Base-by-base conservation (phyloP, 169 alveolate genomes). In the Hepatocystis sp. region DNA sequence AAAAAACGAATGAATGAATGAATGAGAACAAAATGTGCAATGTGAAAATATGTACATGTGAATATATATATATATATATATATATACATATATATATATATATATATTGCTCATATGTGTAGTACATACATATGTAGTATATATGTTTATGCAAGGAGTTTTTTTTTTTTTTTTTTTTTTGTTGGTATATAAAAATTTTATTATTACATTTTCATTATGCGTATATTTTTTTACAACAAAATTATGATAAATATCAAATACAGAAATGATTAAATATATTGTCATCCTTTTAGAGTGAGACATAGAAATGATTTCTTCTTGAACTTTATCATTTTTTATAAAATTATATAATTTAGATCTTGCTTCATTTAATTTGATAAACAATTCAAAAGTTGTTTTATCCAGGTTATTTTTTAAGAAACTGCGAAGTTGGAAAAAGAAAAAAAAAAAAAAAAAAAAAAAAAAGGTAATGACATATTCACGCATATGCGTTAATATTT, bases 251-350 rank as follows among this genome's bases (percentile, higher is more conserved):
- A 71, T 71, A 28, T 71, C 86, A 64, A 63, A 56, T 11, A 76
- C 25, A 8, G 86, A 58, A 46, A 71, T 36, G 28, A 71, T 71
- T 21, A 65, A 40, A 30, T 71, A 71, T 17, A 71, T 71, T 23
- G 86, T 71, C 86, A 71, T 71, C 51, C 86, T 47, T 36, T 71
- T 71, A n/a, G 86, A 71, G 30, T 71, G 86, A 13, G 86, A 65
- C 40, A 46, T 23, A 2, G 76, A 30, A 58, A 71, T 44, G 58
- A 71, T 71, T 15, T 58, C 55, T 0, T 42, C 44, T 71, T 71
- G 71, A 13, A 28, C 42, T 40, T 71, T 23, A 34, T 30, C 27
- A 39, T 58, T 58, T 56, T 71, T 71, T 21, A 71, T 47, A 25
- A 40, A 71, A 36, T 51, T 71, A 21, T 71, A 58, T 58, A 71